Evolutionary conservation across 208 protist species (phyloP).

Genomic region (Leishmania gerbilli): DNA sequence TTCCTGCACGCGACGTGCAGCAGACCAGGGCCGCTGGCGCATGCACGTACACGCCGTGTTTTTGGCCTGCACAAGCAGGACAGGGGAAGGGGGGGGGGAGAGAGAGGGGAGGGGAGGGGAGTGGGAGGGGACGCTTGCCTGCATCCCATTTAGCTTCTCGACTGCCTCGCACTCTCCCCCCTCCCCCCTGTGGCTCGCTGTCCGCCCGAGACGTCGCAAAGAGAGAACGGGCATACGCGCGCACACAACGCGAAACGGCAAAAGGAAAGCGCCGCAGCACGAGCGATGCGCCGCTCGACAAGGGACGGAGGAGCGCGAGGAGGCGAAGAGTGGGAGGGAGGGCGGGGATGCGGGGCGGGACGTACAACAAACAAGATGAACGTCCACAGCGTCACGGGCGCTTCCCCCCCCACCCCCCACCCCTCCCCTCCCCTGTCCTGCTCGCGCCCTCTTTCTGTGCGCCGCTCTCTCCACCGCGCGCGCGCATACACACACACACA

Average conservation of each 20-base stretch:
- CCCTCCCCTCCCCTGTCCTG: background rate
- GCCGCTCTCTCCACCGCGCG: background rate
- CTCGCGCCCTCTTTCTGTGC: background rate
- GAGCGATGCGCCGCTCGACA: background rate
- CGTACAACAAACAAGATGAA: background rate
- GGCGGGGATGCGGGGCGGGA: no score
- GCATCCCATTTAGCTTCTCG: no score
- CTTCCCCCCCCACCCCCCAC: no score
- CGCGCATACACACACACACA: no score
- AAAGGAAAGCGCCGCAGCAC: background rate
- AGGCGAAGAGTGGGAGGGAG: background rate
- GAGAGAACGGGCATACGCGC: background rate
- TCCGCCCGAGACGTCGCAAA: background rate
- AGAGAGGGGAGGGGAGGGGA: no score
- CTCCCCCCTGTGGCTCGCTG: background rate
- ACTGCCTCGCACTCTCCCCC: background rate
- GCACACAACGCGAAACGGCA: background rate
- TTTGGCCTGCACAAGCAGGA: no score
- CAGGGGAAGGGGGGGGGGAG: no score
- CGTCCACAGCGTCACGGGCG: background rate
- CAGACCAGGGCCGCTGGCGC: no score
- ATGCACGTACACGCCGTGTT: no score
- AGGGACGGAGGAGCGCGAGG: background rate
- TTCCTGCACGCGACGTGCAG: background rate
- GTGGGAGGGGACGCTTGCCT: no score